Conservation (phyloP, 768 basidiomycete species). For the Cytidiella melzeri region DNA sequence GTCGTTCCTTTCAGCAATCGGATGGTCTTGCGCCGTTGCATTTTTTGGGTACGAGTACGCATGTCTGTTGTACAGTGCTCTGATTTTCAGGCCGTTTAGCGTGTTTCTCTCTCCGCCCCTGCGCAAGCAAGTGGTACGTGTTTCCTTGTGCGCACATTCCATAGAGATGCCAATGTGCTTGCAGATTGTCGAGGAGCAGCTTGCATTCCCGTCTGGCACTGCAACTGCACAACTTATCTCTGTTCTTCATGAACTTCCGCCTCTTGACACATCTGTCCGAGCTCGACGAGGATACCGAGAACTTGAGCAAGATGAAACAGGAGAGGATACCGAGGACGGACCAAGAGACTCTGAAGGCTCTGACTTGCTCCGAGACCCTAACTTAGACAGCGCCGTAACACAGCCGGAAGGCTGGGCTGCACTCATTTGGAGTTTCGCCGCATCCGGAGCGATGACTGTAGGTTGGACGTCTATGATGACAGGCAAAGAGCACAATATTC, state of each 20-base stretch:
- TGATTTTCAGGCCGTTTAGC: slow-evolving; percentile 30
- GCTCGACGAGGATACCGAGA: slow-evolving; percentile 52
- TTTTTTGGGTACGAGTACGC: slow-evolving; percentile 70
- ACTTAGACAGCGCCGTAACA: slow-evolving; percentile 14
- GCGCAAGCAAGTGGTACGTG: slow-evolving; percentile 84
- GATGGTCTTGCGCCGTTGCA: slow-evolving; percentile 87
- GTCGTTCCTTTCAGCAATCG: slow-evolving; percentile 65
- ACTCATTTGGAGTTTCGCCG: slow-evolving; percentile 71
- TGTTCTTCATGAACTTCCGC: slow-evolving; percentile 74
- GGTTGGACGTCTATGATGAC: neutral
- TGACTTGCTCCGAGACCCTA: neutral
- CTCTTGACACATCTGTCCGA: slow-evolving; percentile 52
- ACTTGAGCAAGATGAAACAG: slow-evolving; percentile 30
- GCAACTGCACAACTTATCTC: slow-evolving; percentile 95
- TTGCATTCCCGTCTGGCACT: slow-evolving; percentile 92
- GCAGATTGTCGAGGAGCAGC: slow-evolving; percentile 90
- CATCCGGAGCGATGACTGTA: slow-evolving; percentile 74
- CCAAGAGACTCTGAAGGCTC: neutral
- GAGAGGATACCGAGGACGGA: slow-evolving; percentile 12
- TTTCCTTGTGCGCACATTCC: neutral
- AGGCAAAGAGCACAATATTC: neutral
- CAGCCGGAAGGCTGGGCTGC: slow-evolving; percentile 65
- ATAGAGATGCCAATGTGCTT: neutral
- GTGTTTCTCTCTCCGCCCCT: slow-evolving; percentile 96
- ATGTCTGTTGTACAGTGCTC: neutral